Conservation (phyloP, 225 moss, liverwort and hornwort genomes). For the Bryoerythrophyllum caledonicum region DNA sequence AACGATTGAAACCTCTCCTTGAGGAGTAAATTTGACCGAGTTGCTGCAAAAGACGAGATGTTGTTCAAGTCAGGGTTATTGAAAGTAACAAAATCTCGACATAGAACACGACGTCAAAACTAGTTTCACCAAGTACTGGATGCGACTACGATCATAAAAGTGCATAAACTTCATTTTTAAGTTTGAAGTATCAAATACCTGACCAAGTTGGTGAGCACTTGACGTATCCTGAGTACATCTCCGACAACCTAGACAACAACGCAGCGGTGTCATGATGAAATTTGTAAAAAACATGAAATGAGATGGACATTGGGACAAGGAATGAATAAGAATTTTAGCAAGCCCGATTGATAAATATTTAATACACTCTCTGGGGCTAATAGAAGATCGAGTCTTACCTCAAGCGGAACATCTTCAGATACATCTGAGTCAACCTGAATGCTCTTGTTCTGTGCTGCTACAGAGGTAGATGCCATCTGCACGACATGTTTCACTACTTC, state of each 20-base stretch:
- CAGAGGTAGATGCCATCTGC: constrained; percentile 53
- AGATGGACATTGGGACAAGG: background rate
- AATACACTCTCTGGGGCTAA: background rate
- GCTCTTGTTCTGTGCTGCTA: constrained; percentile 52
- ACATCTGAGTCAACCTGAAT: constrained; percentile 41
- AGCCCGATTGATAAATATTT: background rate
- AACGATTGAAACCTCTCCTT: constrained; percentile 53
- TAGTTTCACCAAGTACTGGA: background rate
- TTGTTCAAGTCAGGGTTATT: background rate
- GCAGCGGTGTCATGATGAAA: background rate
- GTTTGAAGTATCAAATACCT: constrained; percentile 44
- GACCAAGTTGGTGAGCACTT: constrained; percentile 78
- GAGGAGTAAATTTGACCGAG: constrained; percentile 67
- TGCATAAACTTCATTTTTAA: background rate
- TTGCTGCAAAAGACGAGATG: constrained; percentile 49
- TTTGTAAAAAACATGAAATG: background rate
- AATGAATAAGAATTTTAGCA: background rate
- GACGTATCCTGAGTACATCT: constrained; percentile 79
- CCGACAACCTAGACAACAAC: constrained; percentile 56
- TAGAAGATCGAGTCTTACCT: constrained; percentile 42
- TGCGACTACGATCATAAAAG: background rate
- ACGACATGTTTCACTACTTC: constrained; percentile 74
- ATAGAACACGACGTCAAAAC: background rate
- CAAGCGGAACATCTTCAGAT: constrained; percentile 58
- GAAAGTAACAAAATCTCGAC: background rate